Base-by-base conservation (phyloP, 306 rosid genomes). In the Lathyrus oleraceus region DNA sequence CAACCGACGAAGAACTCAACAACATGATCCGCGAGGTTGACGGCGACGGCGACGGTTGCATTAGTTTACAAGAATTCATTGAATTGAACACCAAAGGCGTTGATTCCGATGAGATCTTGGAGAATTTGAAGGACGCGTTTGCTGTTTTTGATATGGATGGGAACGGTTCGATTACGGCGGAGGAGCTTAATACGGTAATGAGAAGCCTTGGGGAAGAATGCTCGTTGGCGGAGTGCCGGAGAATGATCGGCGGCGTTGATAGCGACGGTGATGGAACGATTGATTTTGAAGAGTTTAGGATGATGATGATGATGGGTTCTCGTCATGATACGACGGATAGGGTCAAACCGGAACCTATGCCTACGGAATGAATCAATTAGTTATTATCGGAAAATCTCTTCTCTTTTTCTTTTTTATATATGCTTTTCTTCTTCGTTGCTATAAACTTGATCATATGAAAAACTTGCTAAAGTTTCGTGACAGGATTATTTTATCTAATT, bases 291-390 rank as follows among this genome's bases (percentile, higher is more conserved):
- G 98, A 91, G 74, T 94, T 94, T 21, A 84, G 68, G 81, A 79
- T 59, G 51, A 94, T 93, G 98, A 93, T 91, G 98, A 87, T 79
- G 92, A 79, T 73, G 78, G 97, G 97, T 2, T 86, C 92, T 3
- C 87, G 92, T 39, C 80, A 52, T 20, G 84, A 82, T 20, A 78
- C 85, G 1, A 68, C 76, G 8, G 79, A 81, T 47, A 58, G 77
- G 30, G 85, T 75, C 32, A 78, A 62, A 38, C 73, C 79, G 0
- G 56, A 44, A 30, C 40, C 70, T n/a, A 39, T 19, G 45, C 65
- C 65, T 8, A 10, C 11, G 68, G 68, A 62, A 39, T 62, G 67
- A 61, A 12, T 4, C 0, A 20, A 10, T 52, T 2, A 8, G 1
- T 14, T 30, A 5, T 2, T 10, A 10, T 13, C 5, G 15, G 6